These are phyloP conservation scores for Coelastrella sp. DNA, from an alignment of 139 green algal species.

Conservation along the genomic window DNA sequence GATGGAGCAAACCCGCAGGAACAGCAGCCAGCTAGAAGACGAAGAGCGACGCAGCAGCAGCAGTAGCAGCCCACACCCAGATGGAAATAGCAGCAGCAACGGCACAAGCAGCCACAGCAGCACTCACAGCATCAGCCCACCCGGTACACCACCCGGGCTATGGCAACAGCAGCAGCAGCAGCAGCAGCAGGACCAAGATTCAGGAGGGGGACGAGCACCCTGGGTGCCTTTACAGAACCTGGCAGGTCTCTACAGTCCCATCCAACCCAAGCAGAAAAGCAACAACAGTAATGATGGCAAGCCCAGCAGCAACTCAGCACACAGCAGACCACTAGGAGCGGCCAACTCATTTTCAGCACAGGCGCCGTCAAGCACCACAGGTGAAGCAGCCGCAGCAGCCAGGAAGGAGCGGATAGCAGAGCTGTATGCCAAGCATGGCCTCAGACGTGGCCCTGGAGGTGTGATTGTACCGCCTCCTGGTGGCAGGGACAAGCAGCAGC, in stretches of 20 bases:
- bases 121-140: constrained; percentile 3
- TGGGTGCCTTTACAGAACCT: not conserved
- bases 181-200: constrained; percentile 26
- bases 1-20: constrained; percentile 29
- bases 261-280: not conserved
- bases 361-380: not conserved
- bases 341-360: not conserved
- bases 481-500: constrained; percentile 27
- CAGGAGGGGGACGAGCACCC: not conserved
- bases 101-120: constrained; percentile 9
- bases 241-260: not conserved
- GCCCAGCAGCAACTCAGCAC: not conserved
- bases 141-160: constrained; percentile 8
- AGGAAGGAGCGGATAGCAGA: constrained; percentile 37
- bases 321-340: not conserved
- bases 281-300: constrained; percentile 46
- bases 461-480: constrained; percentile 21
- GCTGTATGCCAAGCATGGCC: constrained; percentile 42
- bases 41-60: constrained; percentile 1
- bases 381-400: constrained; percentile 8
- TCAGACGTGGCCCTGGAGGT: constrained; percentile 22
- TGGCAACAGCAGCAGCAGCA: constrained; percentile 46
- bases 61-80: not conserved
- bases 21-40: not conserved
- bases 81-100: constrained; percentile 3